These are phyloP conservation scores for Diophrys appendiculata DNA, from an alignment of 73 alveolate genomes.

Conservation along the genomic window DNA sequence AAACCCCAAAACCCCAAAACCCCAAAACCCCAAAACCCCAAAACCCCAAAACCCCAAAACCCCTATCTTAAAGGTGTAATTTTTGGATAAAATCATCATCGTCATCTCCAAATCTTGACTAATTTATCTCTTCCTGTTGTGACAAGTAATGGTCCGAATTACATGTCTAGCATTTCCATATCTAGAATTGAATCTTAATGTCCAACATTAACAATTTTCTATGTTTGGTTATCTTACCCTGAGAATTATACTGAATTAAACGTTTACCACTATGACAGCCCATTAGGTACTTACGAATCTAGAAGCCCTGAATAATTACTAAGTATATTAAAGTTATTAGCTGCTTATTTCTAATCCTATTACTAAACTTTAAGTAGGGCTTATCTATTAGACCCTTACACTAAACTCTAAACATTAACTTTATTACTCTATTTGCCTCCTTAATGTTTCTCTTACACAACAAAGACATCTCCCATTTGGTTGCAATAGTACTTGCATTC, in stretches of 20 bases:
- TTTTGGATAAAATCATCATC: too few relatives aligned
- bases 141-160: constrained; percentile 31
- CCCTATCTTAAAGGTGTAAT: too few relatives aligned
- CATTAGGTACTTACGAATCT: constrained; percentile 17
- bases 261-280: constrained; percentile 8
- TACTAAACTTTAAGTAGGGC: neutral
- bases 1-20: too few relatives aligned
- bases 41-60: too few relatives aligned
- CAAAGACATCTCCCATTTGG: constrained; percentile 34
- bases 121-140: constrained; percentile 63
- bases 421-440: constrained; percentile 18
- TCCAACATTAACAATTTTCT: constrained; percentile 32
- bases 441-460: constrained; percentile 42
- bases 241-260: constrained; percentile 8
- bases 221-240: constrained; percentile 2
- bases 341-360: neutral
- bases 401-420: constrained; percentile 10
- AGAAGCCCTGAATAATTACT: neutral
- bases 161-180: constrained; percentile 33
- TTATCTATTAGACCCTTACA: neutral
- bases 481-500: constrained; percentile 48
- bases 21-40: too few relatives aligned
- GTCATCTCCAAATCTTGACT: constrained; percentile 59
- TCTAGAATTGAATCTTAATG: constrained; percentile 60
- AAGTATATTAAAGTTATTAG: neutral